Evolutionary conservation across 768 basidiomycete species (phyloP), one percentile per base, ranked within the genome.

Genomic region (Boletus coccyginus): DNA sequence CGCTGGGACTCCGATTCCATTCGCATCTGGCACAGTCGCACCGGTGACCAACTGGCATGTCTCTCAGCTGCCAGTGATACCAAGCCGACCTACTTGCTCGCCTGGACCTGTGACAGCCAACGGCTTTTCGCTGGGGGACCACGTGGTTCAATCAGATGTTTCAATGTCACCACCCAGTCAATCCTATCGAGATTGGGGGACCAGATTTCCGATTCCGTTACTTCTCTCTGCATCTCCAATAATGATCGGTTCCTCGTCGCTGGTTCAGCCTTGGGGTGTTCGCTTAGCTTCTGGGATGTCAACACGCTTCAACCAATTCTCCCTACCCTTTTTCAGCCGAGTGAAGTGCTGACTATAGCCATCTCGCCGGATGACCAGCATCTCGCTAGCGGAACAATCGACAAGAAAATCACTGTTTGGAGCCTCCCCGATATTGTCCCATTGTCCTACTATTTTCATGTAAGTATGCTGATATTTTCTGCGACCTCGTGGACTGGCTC

Each of bases 41-140:
- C 57, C 12, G 53, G 60, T n/a, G 24, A 50, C 9, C 54, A 46
- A 44, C 32, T 61, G 14, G 43, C 40, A 43, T 59, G 17, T 13
- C 29, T 61, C 27, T 38, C 57, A 24, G 17, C 48, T n/a, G n/a
- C n/a, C n/a, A n/a, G n/a, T n/a, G 44, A 55, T 14, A 19, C 16
- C 1, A 29, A 33, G 31, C 52, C 55, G 11, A 50, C 52, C 2
- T 44, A 41, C 45, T 56, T 52, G 1, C 49, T 62, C 7, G 42
- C 51, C 12, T 59, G 61, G 58, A 52, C 52, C 14, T 6, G 7
- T 21, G 58, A 54, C 13, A 49, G 52, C 9, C 55, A 11, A 19
- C 52, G 38, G 7, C 52, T 60, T 19, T 62, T 62, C 35, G 55
- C 58, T 19, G 61, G 55, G 1, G 56, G 56, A 1, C 46, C 54